A percentile compares a stretch with the other conserved stretches of the same genome.
These are phyloP conservation scores for Sphagnum tenellum DNA, from an alignment of 225 moss, liverwort and hornwort genomes.

Conservation along the genomic window DNA sequence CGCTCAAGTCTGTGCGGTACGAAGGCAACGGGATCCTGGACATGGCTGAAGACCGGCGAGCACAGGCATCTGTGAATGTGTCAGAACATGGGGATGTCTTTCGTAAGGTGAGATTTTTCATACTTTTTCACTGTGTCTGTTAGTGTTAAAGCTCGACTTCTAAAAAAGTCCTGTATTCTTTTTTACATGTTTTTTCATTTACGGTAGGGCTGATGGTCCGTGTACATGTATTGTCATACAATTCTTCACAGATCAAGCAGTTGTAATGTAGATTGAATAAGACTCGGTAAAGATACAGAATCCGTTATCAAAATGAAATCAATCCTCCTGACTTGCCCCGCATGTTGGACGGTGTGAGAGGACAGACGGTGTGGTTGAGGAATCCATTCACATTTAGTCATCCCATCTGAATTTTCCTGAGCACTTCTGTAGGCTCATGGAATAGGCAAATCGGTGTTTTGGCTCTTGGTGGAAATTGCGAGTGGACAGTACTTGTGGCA, in stretches of 20 bases:
- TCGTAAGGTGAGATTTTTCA: neutral
- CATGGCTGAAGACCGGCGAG: too few species aligned
- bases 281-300: neutral
- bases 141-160: neutral
- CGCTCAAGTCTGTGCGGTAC: neutral
- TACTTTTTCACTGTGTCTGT: neutral
- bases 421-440: neutral
- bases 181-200: too few species aligned
- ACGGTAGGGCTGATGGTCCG: too few species aligned
- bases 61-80: too few species aligned
- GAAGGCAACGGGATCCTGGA: too few species aligned
- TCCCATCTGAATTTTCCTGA: neutral
- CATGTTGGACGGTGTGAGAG: neutral
- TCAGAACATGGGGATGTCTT: too few species aligned
- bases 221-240: too few species aligned
- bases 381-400: too few species aligned
- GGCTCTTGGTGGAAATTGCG: slow-evolving; percentile 2
- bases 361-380: too few species aligned
- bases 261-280: neutral
- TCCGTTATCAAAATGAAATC: neutral
- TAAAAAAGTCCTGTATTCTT: too few species aligned
- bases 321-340: neutral
- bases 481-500: slow-evolving; percentile 7
- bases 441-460: neutral
- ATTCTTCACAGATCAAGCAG: too few species aligned